Evolutionary conservation across 192 early-diverging fungal species (phyloP).

Genomic region (Phlyctochytrium bullatum): DNA sequence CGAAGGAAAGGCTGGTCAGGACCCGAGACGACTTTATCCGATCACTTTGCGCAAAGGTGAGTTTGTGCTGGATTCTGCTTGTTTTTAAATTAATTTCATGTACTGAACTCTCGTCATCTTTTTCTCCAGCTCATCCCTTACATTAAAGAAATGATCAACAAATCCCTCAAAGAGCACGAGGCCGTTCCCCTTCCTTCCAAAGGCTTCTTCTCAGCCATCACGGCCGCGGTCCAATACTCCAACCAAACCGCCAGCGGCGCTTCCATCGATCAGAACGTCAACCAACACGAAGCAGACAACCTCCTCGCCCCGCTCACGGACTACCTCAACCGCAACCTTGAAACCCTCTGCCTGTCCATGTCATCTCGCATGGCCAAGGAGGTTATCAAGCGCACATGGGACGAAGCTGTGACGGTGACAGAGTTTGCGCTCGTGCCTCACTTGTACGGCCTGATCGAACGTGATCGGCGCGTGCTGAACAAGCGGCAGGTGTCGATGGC

Average conservation of each 20-base stretch:
- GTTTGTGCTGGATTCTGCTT: constrained; percentile 17
- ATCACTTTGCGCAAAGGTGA: constrained; percentile 35
- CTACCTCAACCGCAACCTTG: constrained; percentile 57
- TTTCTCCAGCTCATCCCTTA: constrained; percentile 42
- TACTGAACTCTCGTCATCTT: constrained; percentile 3
- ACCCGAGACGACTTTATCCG: constrained; percentile 54
- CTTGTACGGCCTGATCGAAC: constrained; percentile 52
- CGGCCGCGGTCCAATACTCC: constrained; percentile 41
- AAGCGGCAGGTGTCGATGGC: constrained; percentile 43
- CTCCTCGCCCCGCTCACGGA: constrained; percentile 47
- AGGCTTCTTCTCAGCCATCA: constrained; percentile 46
- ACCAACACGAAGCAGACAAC: constrained; percentile 39
- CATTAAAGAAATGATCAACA: constrained; percentile 38
- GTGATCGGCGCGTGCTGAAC: constrained; percentile 43
- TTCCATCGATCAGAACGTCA: constrained; percentile 30
- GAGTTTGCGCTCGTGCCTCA: constrained; percentile 44
- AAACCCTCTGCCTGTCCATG: constrained; percentile 42
- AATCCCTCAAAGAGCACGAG: constrained; percentile 52
- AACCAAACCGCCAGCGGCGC: constrained; percentile 38
- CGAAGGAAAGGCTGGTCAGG: constrained; percentile 44
- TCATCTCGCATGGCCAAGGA: constrained; percentile 53
- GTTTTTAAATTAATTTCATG: constrained; percentile 8
- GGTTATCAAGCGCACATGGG: constrained; percentile 57
- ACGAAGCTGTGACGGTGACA: constrained; percentile 40
- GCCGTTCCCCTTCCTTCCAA: constrained; percentile 44